Conservation (phyloP, 352 stramenopile genomes). For the Peronosclerospora sorghi region DNA sequence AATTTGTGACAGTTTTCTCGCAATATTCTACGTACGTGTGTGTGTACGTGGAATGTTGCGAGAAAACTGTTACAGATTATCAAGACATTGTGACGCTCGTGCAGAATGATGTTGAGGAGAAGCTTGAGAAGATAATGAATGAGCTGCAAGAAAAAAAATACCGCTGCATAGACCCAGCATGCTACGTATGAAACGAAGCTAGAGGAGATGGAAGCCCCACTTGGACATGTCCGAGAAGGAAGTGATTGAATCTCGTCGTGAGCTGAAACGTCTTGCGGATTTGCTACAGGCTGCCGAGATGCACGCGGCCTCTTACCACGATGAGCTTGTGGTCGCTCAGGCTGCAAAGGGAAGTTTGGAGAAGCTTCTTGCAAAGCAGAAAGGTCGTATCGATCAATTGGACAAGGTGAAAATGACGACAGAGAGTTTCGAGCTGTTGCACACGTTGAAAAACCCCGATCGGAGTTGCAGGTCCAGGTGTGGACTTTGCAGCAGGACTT, state of each 20-base stretch:
- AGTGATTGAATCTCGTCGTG: slow-evolving; percentile 29
- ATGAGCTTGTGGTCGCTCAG: slow-evolving; percentile 31
- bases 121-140: slow-evolving; percentile 15
- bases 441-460: slow-evolving; percentile 50
- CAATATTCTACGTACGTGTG: too few species aligned
- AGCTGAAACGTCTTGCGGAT: slow-evolving; percentile 38
- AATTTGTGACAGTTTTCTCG: too few species aligned
- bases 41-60: slow-evolving; percentile 94
- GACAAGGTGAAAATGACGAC: slow-evolving; percentile 81
- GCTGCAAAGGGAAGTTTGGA: slow-evolving; percentile 32
- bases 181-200: slow-evolving; percentile 16
- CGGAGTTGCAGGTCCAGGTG: slow-evolving; percentile 36
- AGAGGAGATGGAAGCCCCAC: slow-evolving; percentile 22
- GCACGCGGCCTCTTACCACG: slow-evolving; percentile 42
- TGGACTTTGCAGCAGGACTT: slow-evolving; percentile 24
- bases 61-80: slow-evolving; percentile 87
- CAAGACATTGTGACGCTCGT: slow-evolving; percentile 51
- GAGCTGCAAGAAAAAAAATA: slow-evolving; percentile 21
- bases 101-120: slow-evolving; percentile 26
- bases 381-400: slow-evolving; percentile 58
- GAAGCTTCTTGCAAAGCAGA: slow-evolving; percentile 38
- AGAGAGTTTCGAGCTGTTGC: slow-evolving; percentile 56
- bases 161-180: slow-evolving; percentile 14
- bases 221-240: slow-evolving; percentile 50
- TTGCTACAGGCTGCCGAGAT: slow-evolving; percentile 44